phyloP scores from a whole-genome alignment of 2,329 filamentous ascomycete species.

The Aspergillus sp. region DNA sequence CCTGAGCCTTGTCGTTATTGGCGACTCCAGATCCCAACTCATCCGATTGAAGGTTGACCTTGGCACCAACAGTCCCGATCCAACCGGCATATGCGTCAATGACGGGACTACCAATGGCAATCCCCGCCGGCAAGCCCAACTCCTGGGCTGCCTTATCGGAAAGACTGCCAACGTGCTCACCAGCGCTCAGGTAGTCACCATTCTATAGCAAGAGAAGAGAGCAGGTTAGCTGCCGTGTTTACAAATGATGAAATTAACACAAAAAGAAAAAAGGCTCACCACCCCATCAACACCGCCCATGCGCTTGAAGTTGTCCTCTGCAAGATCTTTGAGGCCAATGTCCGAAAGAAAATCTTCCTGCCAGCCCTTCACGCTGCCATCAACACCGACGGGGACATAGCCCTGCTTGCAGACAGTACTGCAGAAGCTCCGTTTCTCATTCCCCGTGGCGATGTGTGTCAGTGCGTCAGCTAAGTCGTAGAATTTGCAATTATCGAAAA shows the following conservation, averaged over 20 bases:
- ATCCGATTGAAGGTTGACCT: slow-evolving; percentile 65
- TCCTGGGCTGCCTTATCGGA: slow-evolving; percentile 75
- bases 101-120: slow-evolving; percentile 89
- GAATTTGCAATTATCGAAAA: slow-evolving; percentile 91
- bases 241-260: slow-evolving; percentile 1
- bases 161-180: slow-evolving; percentile 78
- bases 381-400: slow-evolving; percentile 90
- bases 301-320: slow-evolving; percentile 78
- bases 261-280: slow-evolving; percentile 56
- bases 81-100: slow-evolving; percentile 98
- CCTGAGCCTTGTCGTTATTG: slow-evolving; percentile 81
- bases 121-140: slow-evolving; percentile 75
- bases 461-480: slow-evolving; percentile 90
- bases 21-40: slow-evolving; percentile 59
- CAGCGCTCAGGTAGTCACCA: slow-evolving; percentile 81
- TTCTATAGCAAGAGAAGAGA: slow-evolving; percentile 51
- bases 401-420: slow-evolving; percentile 97
- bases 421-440: slow-evolving; percentile 86
- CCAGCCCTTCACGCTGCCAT: slow-evolving; percentile 96
- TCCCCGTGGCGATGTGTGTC: slow-evolving; percentile 87
- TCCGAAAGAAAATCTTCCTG: slow-evolving; percentile 84
- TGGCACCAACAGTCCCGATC: slow-evolving; percentile 98
- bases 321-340: slow-evolving; percentile 79
- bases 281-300: slow-evolving; percentile 92
- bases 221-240: slow-evolving; percentile 4